phyloP scores from a whole-genome alignment of 75 land plant genomes.

The Sequoiadendron giganteum region DNA sequence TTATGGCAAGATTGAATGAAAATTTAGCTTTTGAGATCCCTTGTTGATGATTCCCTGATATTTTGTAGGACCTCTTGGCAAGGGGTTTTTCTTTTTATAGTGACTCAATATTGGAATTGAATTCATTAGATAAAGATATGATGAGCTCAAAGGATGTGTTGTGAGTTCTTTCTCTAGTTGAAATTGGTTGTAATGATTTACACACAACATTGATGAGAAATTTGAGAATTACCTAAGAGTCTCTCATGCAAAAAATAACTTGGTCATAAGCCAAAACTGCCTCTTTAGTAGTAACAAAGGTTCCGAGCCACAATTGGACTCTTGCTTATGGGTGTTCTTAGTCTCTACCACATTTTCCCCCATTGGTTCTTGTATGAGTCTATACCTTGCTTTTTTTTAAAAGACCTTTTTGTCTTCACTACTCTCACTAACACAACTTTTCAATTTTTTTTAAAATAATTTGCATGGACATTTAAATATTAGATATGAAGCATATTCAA shows the following conservation, averaged over 20 bases:
- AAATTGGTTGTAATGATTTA: not conserved
- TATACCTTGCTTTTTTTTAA: not conserved
- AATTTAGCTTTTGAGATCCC: not conserved
- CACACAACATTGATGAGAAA: not conserved
- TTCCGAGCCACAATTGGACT: slow-evolving; percentile 42
- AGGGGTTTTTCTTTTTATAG: not conserved
- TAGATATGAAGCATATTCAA: too few species aligned
- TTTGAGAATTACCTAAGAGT: slow-evolving; percentile 14
- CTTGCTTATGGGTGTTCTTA: not conserved
- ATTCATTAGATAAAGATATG: not conserved
- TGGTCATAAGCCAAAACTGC: slow-evolving; percentile 21
- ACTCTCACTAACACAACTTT: too few species aligned
- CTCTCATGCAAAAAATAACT: slow-evolving; percentile 18
- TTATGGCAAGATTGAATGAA: not conserved
- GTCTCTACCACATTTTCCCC: slow-evolving; percentile 40
- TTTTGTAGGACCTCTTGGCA: not conserved
- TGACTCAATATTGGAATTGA: not conserved
- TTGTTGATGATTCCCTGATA: not conserved
- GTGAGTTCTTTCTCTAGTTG: not conserved
- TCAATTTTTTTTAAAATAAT: too few species aligned
- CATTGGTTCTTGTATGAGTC: slow-evolving; percentile 41
- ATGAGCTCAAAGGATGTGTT: not conserved
- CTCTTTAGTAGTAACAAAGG: slow-evolving; percentile 27
- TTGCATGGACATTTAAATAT: too few species aligned
- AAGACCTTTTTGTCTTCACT: too few species aligned